phyloP scores from a whole-genome alignment of 352 stramenopile species.

The Phytopythium cucurbitacearum region DNA sequence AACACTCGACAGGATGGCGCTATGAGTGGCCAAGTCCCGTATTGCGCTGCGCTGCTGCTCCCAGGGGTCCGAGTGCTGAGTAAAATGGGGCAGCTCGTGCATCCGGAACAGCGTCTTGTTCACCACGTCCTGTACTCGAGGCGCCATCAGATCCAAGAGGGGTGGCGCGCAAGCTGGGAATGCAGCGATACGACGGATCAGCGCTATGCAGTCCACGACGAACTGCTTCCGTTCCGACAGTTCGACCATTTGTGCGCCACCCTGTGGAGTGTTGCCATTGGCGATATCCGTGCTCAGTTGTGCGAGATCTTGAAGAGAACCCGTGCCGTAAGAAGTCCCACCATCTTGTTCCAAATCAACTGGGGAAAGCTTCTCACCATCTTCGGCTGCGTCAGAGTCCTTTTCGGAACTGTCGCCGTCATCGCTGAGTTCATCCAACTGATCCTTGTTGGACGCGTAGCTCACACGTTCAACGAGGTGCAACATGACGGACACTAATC shows the following conservation, averaged over 20 bases:
- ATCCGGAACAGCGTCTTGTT: constrained; percentile 43
- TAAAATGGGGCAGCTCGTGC: constrained; percentile 37
- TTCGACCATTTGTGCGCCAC: constrained; percentile 28
- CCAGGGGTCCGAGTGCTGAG: constrained; percentile 38
- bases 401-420: constrained; percentile 27
- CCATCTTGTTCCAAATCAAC: constrained; percentile 36
- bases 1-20: constrained; percentile 55
- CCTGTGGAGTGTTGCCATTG: constrained; percentile 24
- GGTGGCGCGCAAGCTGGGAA: constrained; percentile 48
- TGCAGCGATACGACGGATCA: constrained; percentile 66
- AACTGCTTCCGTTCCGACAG: constrained; percentile 71
- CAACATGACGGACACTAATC: constrained; percentile 70
- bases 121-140: constrained; percentile 34
- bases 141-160: constrained; percentile 45
- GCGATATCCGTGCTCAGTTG: constrained; percentile 47
- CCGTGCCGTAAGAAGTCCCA: constrained; percentile 33
- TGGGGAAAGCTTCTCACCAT: constrained; percentile 23
- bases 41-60: constrained; percentile 41
- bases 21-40: constrained; percentile 57
- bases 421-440: constrained; percentile 59
- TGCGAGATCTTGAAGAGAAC: constrained; percentile 65
- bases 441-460: constrained; percentile 57
- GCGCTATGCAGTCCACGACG: constrained; percentile 63
- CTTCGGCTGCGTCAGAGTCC: constrained; percentile 16
- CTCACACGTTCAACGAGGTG: constrained; percentile 69